Percentiles rank a stretch among this genome's conserved stretches.
phyloP scores from a whole-genome alignment of 495 filamentous ascomycete genomes.

The Hypoxylon rickii region DNA sequence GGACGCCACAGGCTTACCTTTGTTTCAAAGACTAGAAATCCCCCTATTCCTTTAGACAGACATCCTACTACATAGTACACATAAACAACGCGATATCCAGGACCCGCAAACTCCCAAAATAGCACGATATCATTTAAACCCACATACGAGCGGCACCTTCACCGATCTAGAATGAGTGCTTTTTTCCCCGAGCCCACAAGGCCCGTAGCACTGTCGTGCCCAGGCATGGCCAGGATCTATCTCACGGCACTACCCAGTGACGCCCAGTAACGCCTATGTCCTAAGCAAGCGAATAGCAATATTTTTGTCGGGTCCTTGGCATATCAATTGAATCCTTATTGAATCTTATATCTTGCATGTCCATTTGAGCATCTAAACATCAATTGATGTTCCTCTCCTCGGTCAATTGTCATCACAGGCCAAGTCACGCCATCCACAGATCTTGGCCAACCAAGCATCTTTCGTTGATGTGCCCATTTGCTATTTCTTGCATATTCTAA shows the following conservation, averaged over 20 bases:
- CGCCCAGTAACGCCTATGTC: too few relatives aligned
- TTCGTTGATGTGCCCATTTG: not conserved
- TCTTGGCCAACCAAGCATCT: not conserved
- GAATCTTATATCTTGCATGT: too few relatives aligned
- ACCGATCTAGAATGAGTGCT: slow-evolving; percentile 13
- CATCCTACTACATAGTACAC: not conserved
- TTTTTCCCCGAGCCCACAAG: not conserved
- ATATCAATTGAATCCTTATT: too few relatives aligned
- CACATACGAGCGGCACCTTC: not conserved
- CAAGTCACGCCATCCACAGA: not conserved
- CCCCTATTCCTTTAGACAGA: not conserved
- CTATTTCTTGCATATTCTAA: slow-evolving; percentile 14
- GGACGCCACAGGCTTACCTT: not conserved
- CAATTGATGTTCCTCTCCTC: not conserved
- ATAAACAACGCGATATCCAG: slow-evolving; percentile 12
- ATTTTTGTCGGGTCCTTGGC: too few relatives aligned
- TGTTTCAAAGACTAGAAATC: slow-evolving; percentile 5
- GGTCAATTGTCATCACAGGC: not conserved
- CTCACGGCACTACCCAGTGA: too few relatives aligned
- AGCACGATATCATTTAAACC: slow-evolving; percentile 8
- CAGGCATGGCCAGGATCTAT: too few relatives aligned
- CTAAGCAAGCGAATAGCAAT: too few relatives aligned
- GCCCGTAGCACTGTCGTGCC: not conserved
- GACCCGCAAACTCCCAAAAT: slow-evolving; percentile 20
- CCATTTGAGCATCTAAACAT: too few relatives aligned